Percentiles rank a stretch among this genome's conserved stretches.
phyloP scores from a whole-genome alignment of 179 eudicot species.

The Nepenthes alata region DNA sequence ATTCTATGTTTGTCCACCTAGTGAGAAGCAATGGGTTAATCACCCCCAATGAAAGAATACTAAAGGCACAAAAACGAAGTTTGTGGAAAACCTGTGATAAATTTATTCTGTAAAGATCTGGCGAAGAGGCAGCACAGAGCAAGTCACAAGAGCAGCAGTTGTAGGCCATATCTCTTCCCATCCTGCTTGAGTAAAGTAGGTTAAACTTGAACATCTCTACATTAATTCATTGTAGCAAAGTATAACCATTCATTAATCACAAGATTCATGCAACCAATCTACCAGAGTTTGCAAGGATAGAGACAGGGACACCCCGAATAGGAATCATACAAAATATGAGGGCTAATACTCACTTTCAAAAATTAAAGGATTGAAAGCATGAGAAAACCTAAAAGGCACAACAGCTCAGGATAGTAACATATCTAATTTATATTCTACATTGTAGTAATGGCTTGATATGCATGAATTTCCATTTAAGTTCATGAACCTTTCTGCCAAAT shows the following conservation, averaged over 20 bases:
- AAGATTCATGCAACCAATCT: too few relatives aligned
- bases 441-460: neutral
- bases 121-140: slow-evolving; percentile 95
- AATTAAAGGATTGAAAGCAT: too few relatives aligned
- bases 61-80: neutral
- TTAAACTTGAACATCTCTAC: too few relatives aligned
- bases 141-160: slow-evolving; percentile 89
- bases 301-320: neutral
- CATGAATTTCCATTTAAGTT: neutral
- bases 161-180: slow-evolving; percentile 88
- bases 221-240: too few relatives aligned
- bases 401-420: neutral
- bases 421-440: neutral
- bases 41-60: neutral
- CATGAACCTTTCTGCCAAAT: too few relatives aligned
- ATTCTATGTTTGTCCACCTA: too few relatives aligned
- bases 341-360: too few relatives aligned
- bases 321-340: neutral
- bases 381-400: neutral
- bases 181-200: slow-evolving; percentile 30
- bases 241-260: too few relatives aligned
- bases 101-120: slow-evolving; percentile 88
- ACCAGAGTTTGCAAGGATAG: too few relatives aligned
- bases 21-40: neutral
- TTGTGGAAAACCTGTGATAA: slow-evolving; percentile 62